Conservation (phyloP, 1,284 basidiomycete species). For the Pascua sp. region DNA sequence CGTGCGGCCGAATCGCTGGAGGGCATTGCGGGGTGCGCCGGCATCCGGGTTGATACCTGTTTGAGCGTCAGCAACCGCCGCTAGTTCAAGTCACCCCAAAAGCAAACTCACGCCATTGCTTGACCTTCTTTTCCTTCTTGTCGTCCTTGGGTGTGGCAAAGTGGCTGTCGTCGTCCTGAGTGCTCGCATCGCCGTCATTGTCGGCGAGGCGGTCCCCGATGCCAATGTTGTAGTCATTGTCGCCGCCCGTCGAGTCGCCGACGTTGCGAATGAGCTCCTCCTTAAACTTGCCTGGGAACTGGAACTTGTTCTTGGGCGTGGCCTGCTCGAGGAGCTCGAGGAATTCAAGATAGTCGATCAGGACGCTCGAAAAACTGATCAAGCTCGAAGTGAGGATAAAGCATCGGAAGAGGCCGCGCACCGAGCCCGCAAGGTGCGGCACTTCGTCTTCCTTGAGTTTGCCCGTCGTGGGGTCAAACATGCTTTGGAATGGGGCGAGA, state of each 20-base stretch:
- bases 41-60: slow-evolving; percentile 38
- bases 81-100: not conserved
- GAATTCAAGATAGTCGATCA: slow-evolving; percentile 42
- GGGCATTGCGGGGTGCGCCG: slow-evolving; percentile 33
- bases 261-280: slow-evolving; percentile 45
- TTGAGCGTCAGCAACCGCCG: no score
- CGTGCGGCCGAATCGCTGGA: slow-evolving; percentile 34
- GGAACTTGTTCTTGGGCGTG: slow-evolving; percentile 46
- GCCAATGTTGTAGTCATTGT: not conserved
- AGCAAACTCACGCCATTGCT: not conserved
- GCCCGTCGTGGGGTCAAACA: slow-evolving; percentile 46
- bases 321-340: slow-evolving; percentile 42
- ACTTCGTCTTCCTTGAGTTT: slow-evolving; percentile 8
- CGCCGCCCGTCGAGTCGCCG: slow-evolving; percentile 19
- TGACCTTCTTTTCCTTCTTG: not conserved
- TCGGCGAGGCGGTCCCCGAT: not conserved
- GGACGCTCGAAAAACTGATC: slow-evolving; percentile 34
- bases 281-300: slow-evolving; percentile 50
- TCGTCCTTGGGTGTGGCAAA: not conserved
- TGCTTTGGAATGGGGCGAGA: slow-evolving; percentile 54
- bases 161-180: not conserved
- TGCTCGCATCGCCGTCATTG: not conserved
- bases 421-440: slow-evolving; percentile 18
- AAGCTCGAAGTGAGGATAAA: slow-evolving; percentile 51
- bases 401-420: slow-evolving; percentile 49